Base-by-base conservation (phyloP, 352 stramenopile genomes). In the Phytopythium boreale region DNA sequence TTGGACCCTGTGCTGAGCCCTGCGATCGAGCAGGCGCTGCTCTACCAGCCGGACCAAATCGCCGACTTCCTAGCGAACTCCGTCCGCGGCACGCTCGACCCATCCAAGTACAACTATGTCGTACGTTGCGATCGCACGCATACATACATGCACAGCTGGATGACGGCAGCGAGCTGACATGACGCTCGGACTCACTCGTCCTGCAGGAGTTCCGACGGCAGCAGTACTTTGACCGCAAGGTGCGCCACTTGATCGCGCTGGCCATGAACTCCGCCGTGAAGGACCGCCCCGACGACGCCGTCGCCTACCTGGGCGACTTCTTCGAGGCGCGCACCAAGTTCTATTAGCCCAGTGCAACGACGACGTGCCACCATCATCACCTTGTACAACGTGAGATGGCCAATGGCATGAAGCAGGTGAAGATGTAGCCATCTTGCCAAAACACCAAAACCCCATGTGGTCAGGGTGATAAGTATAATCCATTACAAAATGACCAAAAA, bases 201-300 rank as follows among this genome's bases (percentile, higher is more conserved):
- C 10, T 31, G 39, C 59, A 93, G 84, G 76, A 90, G 63, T 61
- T 90, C 20, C 77, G 84, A 53, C 76, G 81, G 12, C 81, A 90
- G 70, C 66, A 79, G 36, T 92, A 90, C 63, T 92, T 87, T 49
- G 85, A 93, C 41, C 79, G 82, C 52, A 90, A 92, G 63, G 76
- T 93, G n/a, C 81, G 82, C 26, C 79, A 88, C 37, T 67, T 92
- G n/a, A 65, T 91, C 31, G 70, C 83, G 2, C 62, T 90, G 14
- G 79, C 75, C 15, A 89, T 87, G 53, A 82, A 82, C 60, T 84
- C 69, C 22, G 80, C 82, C 2, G 69, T 92, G 29, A 80, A 82
- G 46, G 84, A 93, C 27, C 81, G 79, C 11, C 84, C 84, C 20
- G 62, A 75, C 22, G 77, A 93, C 56, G 51, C 77, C 2, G 58